Base-by-base conservation (phyloP, 345 rosid species). In the Rhodamnia rubescens region DNA sequence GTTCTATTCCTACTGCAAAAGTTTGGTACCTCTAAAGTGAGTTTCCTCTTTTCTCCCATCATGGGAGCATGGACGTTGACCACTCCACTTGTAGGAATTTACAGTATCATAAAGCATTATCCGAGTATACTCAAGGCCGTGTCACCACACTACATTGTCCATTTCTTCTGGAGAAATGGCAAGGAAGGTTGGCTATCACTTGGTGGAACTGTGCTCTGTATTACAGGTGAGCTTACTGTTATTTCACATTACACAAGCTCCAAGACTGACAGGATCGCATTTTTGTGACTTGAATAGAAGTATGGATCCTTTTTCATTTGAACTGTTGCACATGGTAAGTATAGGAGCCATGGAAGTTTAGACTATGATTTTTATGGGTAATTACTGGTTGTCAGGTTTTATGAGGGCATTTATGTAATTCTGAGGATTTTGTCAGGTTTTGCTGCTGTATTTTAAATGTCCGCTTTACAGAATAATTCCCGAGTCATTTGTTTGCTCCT, bases 41-140 rank as follows among this genome's bases (percentile, higher is more conserved):
- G 98, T 87, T 96, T 95, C 90, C 88, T 95, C 84, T 96, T 96
- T 59, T 95, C 98, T 21, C 98, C 98, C 3, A 91, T 96, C 86
- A 95, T 96, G 90, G 92, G 92, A 13, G 92, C 94, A n/a, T 96
- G 99, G 99, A 94, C 96, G 52, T 85, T 95, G 82, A 88, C 87
- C 49, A 94, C 98, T 82, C 97, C 97, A 7, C 88, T 95, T 53
- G 93, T 96, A 14, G 98, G 98, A 84, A 86, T 94, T 50, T 94
- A 94, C 84, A 95, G 93, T 90, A 94, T 96, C 87, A 88, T 93
- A 90, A 91, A 83, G 83, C 88, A 95, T 51, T 96, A 96, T 84
- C 95, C 93, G 11, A 85, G 89, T 55, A 91, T 95, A 85, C 92
- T 95, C 92, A 95, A 92, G 93, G 96, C 98, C 88, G 88, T 95